Evolutionary conservation across 225 moss, liverwort and hornwort species (phyloP), one percentile per base, ranked within the genome.

Genomic region (Physcomitrellopsis africana): DNA sequence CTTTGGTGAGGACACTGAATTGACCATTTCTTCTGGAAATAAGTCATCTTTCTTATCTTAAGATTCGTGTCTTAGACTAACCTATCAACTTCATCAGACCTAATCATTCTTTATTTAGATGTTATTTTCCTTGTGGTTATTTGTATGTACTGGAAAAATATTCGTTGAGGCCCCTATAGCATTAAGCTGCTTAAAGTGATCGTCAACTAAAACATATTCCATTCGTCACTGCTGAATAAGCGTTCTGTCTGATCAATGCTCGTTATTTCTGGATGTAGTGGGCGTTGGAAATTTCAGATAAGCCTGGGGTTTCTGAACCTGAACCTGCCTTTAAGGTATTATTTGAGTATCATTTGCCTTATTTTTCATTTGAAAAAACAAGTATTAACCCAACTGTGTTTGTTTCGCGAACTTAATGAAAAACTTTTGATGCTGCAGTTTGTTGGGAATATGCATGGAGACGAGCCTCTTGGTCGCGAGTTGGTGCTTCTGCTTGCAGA

Each of bases 391-490:
- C 29, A 29, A 29, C 29, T 29, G 29, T 29, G 29, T 29, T 24
- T 26, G 13, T 74, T 63, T 48, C 18, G 32, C n/a, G 16, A 18
- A 24, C 32, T 73, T 42, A 64, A n/a, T 57, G 37, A 70, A 24
- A 19, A 1, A 64, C 24, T 54, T 65, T 65, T 43, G 42, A 9
- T 60, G 68, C 71, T 83, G 79, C 86, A 96, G 94, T 96, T 89
- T 83, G 91, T 96, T 57, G 94, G 94, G 15, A 96, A 94, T 71
- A 86, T 96, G 92, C 96, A 96, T 81, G 96, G 94, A 81, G 90
- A 96, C 81, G 94, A 96, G 81, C 96, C 96, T 66, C 85, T 89
- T 45, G 96, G 96, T 48, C 96, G 94, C 55, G 92, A 96, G 78
- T 81, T 96, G 74, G 76, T 83, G 70, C 84, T 94, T 56, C 72